Percentiles rank a stretch among this genome's conserved stretches.
Conservation (phyloP, 148 eudicot species). For the Heliamphora exappendiculata region DNA sequence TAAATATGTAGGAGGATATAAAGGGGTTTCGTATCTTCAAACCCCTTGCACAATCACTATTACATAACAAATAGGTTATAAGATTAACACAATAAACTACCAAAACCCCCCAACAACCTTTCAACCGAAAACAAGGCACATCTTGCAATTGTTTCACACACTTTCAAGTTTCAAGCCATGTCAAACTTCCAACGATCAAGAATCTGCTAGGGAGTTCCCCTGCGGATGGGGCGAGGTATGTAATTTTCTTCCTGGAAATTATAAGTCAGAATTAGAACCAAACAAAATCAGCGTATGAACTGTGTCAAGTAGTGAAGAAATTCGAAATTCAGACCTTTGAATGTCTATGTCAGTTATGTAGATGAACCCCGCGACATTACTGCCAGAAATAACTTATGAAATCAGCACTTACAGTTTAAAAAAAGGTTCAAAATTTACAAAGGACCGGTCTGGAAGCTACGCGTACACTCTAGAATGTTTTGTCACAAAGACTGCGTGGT, state of each 20-base stretch:
- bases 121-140: background rate
- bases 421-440: background rate
- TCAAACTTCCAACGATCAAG: conserved; percentile 60
- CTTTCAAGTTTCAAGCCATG: conserved; percentile 61
- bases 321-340: conserved; percentile 44
- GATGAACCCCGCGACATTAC: conserved; percentile 94
- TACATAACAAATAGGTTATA: background rate
- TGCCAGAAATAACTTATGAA: conserved; percentile 17
- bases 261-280: background rate
- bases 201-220: conserved; percentile 73
- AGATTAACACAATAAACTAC: background rate
- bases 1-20: background rate
- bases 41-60: background rate
- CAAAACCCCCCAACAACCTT: background rate
- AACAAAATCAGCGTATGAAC: background rate
- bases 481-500: background rate
- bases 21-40: background rate
- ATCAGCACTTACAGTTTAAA: background rate
- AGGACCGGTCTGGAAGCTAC: background rate
- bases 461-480: background rate
- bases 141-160: background rate
- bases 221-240: conserved; percentile 84
- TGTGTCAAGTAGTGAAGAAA: conserved; percentile 1
- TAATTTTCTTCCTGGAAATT: conserved; percentile 57
- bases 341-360: conserved; percentile 72